phyloP scores from a whole-genome alignment of 2,329 filamentous ascomycete genomes.

The Laburnicola sp. region DNA sequence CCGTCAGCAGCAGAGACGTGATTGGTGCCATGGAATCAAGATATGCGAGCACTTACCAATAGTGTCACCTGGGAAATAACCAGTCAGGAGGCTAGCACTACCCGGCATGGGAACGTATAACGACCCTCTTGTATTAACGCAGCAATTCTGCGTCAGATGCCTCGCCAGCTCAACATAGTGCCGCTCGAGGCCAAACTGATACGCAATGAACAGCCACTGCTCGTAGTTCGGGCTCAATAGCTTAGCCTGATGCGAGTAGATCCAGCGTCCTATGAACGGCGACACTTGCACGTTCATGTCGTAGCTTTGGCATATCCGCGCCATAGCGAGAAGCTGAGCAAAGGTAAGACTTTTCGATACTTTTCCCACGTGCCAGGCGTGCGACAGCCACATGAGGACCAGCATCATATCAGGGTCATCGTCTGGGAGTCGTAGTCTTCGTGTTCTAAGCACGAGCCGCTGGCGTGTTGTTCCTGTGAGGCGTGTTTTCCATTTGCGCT shows the following conservation, averaged over 20 bases:
- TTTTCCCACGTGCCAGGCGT: conserved; percentile 24
- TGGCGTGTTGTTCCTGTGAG: background rate
- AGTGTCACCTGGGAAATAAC: conserved; percentile 8
- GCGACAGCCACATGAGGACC: conserved; percentile 40
- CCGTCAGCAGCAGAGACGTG: background rate
- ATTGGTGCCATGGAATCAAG: background rate
- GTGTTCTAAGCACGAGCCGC: background rate
- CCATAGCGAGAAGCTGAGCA: conserved; percentile 28
- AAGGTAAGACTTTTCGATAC: conserved; percentile 31
- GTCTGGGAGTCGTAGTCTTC: conserved; percentile 15
- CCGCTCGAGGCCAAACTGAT: conserved; percentile 26
- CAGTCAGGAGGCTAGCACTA: background rate
- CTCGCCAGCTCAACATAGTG: conserved; percentile 22
- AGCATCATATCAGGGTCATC: conserved; percentile 38
- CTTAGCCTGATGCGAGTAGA: conserved; percentile 9
- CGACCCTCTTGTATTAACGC: conserved; percentile 1
- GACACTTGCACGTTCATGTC: conserved; percentile 17
- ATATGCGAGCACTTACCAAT: conserved; percentile 6
- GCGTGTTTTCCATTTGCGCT: background rate
- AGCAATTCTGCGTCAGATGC: conserved; percentile 13
- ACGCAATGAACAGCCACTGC: conserved; percentile 32
- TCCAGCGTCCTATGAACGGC: conserved; percentile 18
- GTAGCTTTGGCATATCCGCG: conserved; percentile 34
- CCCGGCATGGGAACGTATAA: conserved; percentile 6
- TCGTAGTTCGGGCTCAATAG: conserved; percentile 19